Evolutionary conservation across 331 rosid species (phyloP).

Genomic region (Quercus phellos): DNA sequence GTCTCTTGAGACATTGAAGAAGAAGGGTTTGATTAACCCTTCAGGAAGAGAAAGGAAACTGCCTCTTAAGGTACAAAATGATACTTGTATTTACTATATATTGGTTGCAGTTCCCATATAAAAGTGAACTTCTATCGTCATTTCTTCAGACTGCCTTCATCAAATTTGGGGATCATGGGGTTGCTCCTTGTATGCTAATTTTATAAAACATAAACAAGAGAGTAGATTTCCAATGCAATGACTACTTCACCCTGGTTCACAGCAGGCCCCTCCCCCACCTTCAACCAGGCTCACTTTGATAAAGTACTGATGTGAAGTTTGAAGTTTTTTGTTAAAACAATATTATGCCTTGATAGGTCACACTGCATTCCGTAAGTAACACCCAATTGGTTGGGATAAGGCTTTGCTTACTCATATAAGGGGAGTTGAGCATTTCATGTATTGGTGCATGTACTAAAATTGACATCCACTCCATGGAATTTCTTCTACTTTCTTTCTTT

Average conservation of each 20-base stretch:
- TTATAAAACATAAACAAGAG: background rate
- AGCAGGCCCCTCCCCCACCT: background rate
- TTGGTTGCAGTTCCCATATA: background rate
- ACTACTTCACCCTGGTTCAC: background rate
- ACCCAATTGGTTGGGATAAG: background rate
- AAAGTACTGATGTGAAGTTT: background rate
- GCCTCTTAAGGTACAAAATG: slow-evolving; percentile 70
- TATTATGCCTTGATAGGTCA: background rate
- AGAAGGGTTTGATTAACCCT: slow-evolving; percentile 77
- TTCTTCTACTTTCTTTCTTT: background rate
- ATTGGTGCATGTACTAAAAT: background rate
- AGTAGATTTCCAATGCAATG: background rate
- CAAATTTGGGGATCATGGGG: background rate
- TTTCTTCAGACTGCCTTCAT: background rate
- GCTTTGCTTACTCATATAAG: background rate
- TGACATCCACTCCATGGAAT: background rate
- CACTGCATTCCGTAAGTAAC: background rate
- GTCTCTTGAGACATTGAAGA: slow-evolving; percentile 68
- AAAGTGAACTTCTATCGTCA: background rate
- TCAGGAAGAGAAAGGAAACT: slow-evolving; percentile 93
- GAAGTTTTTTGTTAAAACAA: background rate
- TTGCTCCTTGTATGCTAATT: background rate
- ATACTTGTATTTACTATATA: slow-evolving; percentile 10
- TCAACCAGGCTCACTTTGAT: background rate
- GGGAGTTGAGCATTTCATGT: background rate